Conservation (phyloP, 257 asterid genomes). For the Jasminum sambac region DNA sequence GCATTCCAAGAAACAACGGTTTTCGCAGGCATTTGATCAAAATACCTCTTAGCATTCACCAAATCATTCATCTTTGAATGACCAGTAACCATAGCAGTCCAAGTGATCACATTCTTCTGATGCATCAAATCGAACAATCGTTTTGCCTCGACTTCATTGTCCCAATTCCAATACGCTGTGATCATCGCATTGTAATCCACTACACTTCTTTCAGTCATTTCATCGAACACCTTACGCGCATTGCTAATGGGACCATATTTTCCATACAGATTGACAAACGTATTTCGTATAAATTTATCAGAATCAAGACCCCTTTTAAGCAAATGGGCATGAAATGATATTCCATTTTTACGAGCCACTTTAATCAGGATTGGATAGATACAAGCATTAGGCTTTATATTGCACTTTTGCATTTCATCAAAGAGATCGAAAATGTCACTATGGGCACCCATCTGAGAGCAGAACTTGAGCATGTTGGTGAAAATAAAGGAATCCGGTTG, state of each 20-base stretch:
- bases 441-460: conserved; percentile 38
- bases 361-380: conserved; percentile 59
- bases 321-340: conserved; percentile 50
- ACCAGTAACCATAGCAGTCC: conserved; percentile 80
- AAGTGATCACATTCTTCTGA: conserved; percentile 57
- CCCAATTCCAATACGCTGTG: conserved; percentile 72
- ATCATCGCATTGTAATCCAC: conserved; percentile 75
- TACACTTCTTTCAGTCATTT: conserved; percentile 46
- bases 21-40: conserved; percentile 60
- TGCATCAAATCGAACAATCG: conserved; percentile 55
- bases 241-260: conserved; percentile 58
- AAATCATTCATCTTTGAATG: conserved; percentile 55
- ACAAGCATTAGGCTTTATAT: conserved; percentile 48
- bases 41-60: conserved; percentile 55
- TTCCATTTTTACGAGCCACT: conserved; percentile 45
- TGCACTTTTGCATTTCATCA: conserved; percentile 40
- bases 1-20: conserved; percentile 78
- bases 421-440: conserved; percentile 39
- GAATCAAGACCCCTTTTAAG: conserved; percentile 48
- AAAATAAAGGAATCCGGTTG: conserved; percentile 43
- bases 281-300: conserved; percentile 54
- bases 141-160: conserved; percentile 45
- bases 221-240: conserved; percentile 64
- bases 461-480: conserved; percentile 52
- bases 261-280: conserved; percentile 53